phyloP scores from a whole-genome alignment of 2,329 filamentous ascomycete species.

The Clarireedia monteithiana region DNA sequence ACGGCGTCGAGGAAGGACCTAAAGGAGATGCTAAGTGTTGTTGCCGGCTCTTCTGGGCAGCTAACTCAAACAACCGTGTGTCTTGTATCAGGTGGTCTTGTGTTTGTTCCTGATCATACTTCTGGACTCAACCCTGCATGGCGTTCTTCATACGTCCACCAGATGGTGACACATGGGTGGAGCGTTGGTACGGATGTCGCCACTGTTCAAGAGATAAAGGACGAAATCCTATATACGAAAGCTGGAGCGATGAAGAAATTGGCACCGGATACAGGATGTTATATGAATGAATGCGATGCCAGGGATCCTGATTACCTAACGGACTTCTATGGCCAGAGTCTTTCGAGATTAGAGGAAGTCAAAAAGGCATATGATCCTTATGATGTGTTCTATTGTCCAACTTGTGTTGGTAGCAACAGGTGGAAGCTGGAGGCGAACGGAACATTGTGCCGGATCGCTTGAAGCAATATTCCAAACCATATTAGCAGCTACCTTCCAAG shows the following conservation, averaged over 20 bases:
- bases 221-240: conserved; percentile 13
- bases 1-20: conserved; percentile 12
- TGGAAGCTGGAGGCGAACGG: conserved; percentile 16
- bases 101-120: conserved; percentile 22
- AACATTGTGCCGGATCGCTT: conserved; percentile 3
- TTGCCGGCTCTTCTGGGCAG: conserved; percentile 23
- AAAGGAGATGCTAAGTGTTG: conserved; percentile 22
- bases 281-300: conserved; percentile 37
- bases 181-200: not conserved
- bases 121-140: conserved; percentile 28
- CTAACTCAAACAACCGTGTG: conserved; percentile 21
- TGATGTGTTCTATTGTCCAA: conserved; percentile 32
- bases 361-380: conserved; percentile 32
- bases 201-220: not conserved
- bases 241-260: conserved; percentile 28
- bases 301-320: conserved; percentile 29
- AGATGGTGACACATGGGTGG: conserved; percentile 13
- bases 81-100: conserved; percentile 28
- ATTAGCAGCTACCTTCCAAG: too few species aligned
- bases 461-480: not conserved
- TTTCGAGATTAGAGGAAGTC: conserved; percentile 25
- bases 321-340: conserved; percentile 32
- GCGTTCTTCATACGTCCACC: conserved; percentile 20
- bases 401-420: conserved; percentile 33
- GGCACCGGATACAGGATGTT: conserved; percentile 34